These are phyloP conservation scores for Butyriboletus loyo DNA, from an alignment of 768 basidiomycete species.

Conservation along the genomic window DNA sequence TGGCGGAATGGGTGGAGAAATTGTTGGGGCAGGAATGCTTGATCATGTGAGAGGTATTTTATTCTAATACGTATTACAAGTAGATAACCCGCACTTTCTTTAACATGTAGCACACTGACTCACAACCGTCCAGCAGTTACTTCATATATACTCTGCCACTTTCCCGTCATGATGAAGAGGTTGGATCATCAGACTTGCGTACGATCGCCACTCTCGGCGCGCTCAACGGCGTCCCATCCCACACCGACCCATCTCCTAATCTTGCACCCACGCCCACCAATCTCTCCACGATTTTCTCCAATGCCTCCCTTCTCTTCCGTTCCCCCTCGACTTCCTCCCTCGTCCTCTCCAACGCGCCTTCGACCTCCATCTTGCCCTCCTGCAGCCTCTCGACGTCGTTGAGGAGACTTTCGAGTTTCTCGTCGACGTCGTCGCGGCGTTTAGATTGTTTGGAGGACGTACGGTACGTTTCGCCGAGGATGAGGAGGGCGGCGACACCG, in stretches of 20 bases:
- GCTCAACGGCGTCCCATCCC: constrained; percentile 56
- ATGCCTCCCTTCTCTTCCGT: constrained; percentile 52
- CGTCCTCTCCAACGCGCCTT: constrained; percentile 42
- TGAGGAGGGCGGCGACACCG: constrained; percentile 66
- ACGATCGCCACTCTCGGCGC: constrained; percentile 41
- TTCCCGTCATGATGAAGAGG: constrained; percentile 2
- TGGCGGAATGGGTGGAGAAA: constrained; percentile 7
- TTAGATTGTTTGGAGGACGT: constrained; percentile 64
- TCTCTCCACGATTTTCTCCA: constrained; percentile 61
- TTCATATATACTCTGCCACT: neutral
- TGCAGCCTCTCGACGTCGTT: constrained; percentile 45
- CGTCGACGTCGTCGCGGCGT: constrained; percentile 71
- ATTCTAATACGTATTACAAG: constrained; percentile 7
- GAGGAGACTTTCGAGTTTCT: constrained; percentile 60
- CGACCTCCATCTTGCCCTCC: constrained; percentile 37
- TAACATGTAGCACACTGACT: neutral
- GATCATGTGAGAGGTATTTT: constrained; percentile 20
- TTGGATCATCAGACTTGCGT: constrained; percentile 3
- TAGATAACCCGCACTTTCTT: neutral
- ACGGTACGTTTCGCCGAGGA: constrained; percentile 76
- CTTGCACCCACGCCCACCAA: constrained; percentile 67
- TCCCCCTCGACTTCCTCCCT: constrained; percentile 40
- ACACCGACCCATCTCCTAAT: constrained; percentile 47
- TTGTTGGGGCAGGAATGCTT: constrained; percentile 19
- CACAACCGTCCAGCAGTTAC: neutral